Percentiles rank a stretch among this genome's conserved stretches.
phyloP scores from a whole-genome alignment of 768 basidiomycete genomes.

The Cubamyces lactineus region DNA sequence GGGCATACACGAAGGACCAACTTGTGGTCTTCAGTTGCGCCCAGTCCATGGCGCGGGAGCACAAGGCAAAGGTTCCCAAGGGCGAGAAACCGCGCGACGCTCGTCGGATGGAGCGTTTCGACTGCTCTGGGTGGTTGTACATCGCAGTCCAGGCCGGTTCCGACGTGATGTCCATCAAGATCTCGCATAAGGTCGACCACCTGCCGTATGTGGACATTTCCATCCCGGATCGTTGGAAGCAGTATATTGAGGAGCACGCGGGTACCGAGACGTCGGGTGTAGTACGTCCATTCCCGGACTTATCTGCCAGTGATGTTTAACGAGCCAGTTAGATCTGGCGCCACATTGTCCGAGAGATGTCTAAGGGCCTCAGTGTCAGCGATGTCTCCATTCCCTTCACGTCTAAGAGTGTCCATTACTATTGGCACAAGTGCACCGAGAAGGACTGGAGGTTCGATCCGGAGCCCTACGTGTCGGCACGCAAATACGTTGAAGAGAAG shows the following conservation, averaged over 20 bases:
- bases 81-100: neutral
- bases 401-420: neutral
- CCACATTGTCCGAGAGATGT: neutral
- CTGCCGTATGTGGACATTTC: slow-evolving; percentile 5
- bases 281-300: neutral
- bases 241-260: slow-evolving; percentile 11
- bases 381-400: neutral
- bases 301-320: no score
- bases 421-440: neutral
- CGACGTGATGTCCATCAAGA: neutral
- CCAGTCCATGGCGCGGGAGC: neutral
- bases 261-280: neutral
- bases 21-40: neutral
- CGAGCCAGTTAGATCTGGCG: neutral
- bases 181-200: slow-evolving; percentile 12
- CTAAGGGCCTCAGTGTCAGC: neutral
- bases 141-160: neutral
- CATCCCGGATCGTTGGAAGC: slow-evolving; percentile 20
- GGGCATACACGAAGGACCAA: no score
- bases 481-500: neutral
- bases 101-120: slow-evolving; percentile 17
- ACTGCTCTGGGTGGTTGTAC: slow-evolving; percentile 21
- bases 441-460: no score
- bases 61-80: neutral
- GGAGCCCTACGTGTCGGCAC: neutral